A percentile compares a stretch with the other conserved stretches of the same genome.
Conservation (phyloP, 2,329 filamentous ascomycete species). For the Clarireedia monteithiana region DNA sequence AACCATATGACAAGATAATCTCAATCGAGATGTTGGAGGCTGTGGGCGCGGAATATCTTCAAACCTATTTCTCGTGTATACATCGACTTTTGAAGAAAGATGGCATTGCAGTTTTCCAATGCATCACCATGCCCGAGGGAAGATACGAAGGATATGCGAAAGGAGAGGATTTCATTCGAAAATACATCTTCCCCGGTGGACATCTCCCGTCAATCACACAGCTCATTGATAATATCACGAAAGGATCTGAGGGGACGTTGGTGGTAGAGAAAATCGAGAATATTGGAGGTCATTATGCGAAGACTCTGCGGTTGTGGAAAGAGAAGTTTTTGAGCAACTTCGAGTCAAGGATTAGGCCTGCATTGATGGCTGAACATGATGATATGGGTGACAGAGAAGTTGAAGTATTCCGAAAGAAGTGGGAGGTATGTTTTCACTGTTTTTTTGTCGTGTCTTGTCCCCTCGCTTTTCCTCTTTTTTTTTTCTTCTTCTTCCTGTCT, state of each 20-base stretch:
- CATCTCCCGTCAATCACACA: constrained; percentile 51
- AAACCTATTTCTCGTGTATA: constrained; percentile 59
- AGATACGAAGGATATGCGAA: constrained; percentile 59
- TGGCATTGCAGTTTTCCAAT: constrained; percentile 65
- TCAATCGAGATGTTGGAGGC: constrained; percentile 75
- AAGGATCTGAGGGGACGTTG: constrained; percentile 51
- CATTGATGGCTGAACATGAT: constrained; percentile 49
- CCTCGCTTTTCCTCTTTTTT: neutral
- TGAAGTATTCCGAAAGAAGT: constrained; percentile 62
- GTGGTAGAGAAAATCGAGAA: constrained; percentile 63
- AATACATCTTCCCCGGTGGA: constrained; percentile 74
- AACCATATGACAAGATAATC: constrained; percentile 60
- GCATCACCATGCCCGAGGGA: constrained; percentile 68
- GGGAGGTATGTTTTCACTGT: constrained; percentile 45
- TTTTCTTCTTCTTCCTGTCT: neutral
- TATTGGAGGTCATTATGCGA: constrained; percentile 67
- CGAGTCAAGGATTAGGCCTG: constrained; percentile 49
- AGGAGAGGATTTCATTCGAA: constrained; percentile 65
- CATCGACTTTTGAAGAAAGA: constrained; percentile 56
- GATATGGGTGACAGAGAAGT: constrained; percentile 54
- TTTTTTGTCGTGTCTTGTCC: neutral
- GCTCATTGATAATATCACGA: constrained; percentile 50
- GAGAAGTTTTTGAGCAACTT: constrained; percentile 60
- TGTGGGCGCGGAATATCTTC: constrained; percentile 59
- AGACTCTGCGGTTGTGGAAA: constrained; percentile 59